Conservation (phyloP, 495 filamentous ascomycete genomes). For the Aspergillus wentii region DNA sequence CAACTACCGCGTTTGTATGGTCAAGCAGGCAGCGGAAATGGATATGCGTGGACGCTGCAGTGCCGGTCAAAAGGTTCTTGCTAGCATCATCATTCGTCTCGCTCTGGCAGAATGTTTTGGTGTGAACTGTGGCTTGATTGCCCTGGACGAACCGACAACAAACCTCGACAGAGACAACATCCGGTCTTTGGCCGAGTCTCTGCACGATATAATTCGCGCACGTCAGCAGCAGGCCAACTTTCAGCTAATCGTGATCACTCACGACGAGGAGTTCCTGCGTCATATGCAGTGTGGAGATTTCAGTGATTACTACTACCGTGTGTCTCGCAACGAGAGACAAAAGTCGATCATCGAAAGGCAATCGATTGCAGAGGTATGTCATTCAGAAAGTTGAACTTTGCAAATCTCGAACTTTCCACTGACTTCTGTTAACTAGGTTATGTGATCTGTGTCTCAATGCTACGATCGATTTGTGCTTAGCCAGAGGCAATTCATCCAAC, state of each 20-base stretch:
- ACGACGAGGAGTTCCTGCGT: conserved; percentile 94
- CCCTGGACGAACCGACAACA: conserved; percentile 96
- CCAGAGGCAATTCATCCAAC: no score
- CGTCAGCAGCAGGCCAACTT: conserved; percentile 88
- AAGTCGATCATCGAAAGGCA: conserved; percentile 81
- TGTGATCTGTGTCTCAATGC: no score
- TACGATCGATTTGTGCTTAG: no score
- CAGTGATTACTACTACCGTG: conserved; percentile 83
- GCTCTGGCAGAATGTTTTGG: conserved; percentile 97
- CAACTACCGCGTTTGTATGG: conserved; percentile 98
- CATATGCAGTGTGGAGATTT: conserved; percentile 95
- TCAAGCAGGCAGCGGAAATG: conserved; percentile 96
- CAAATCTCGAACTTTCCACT: conserved; percentile 2
- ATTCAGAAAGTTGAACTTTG: not conserved
- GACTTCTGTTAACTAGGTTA: conserved; percentile 10
- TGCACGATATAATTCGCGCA: conserved; percentile 82
- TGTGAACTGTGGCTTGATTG: conserved; percentile 91
- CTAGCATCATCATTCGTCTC: conserved; percentile 95
- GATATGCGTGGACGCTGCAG: conserved; percentile 98
- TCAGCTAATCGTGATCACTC: conserved; percentile 97
- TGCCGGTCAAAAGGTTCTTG: conserved; percentile 93
- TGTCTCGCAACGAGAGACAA: conserved; percentile 77
- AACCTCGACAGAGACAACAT: conserved; percentile 97
- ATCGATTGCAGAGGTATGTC: conserved; percentile 53
- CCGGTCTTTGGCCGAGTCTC: conserved; percentile 71